Evolutionary conservation across 1,284 basidiomycete genomes (phyloP).

Genomic region (Rhizopogon parksii): DNA sequence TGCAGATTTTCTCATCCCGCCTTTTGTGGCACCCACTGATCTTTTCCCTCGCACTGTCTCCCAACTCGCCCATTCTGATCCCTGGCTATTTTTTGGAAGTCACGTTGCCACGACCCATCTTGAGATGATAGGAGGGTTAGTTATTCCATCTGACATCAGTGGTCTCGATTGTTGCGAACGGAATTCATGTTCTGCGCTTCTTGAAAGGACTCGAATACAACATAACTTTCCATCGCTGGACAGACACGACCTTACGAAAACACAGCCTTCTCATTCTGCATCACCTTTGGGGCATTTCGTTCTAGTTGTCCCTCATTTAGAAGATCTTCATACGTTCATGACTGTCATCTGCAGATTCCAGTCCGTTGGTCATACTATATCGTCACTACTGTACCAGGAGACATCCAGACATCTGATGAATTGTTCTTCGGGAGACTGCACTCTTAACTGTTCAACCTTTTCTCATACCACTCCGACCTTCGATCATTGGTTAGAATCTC

Average conservation of each 20-base stretch:
- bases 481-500: constrained; percentile 16
- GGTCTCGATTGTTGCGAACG: constrained; percentile 1
- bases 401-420: constrained; percentile 1
- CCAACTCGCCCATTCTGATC: constrained; percentile 13
- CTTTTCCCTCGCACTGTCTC: constrained; percentile 25
- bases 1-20: constrained; percentile 48
- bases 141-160: constrained; percentile 17
- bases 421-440: constrained; percentile 14
- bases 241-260: neutral
- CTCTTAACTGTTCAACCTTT: constrained; percentile 15
- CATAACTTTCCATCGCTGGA: too few relatives aligned
- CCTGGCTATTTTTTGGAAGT: constrained; percentile 41
- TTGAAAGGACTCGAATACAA: neutral
- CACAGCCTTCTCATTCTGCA: neutral
- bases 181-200: neutral
- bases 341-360: constrained; percentile 42
- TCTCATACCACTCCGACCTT: constrained; percentile 10
- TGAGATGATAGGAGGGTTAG: constrained; percentile 18
- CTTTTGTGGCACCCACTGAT: constrained; percentile 36
- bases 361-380: constrained; percentile 29
- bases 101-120: constrained; percentile 15
- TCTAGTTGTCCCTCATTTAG: constrained; percentile 32
- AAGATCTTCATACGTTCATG: constrained; percentile 37
- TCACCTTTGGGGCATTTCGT: constrained; percentile 23
- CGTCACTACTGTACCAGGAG: constrained; percentile 30